Evolutionary conservation across 2,329 filamentous ascomycete species (phyloP).

Genomic region (Aspergillus versicolor): DNA sequence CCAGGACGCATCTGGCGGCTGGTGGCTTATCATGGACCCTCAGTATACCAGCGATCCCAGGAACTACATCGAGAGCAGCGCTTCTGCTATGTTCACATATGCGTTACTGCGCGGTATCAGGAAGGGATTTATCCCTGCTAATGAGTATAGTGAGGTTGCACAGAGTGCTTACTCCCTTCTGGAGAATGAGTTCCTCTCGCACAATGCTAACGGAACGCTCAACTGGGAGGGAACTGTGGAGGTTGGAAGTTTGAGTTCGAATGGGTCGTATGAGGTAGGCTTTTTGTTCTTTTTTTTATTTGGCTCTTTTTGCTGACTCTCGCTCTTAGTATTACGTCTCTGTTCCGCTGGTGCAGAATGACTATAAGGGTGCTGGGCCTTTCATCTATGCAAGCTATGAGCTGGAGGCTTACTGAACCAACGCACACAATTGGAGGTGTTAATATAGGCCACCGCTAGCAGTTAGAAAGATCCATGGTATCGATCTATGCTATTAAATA

Average conservation of each 20-base stretch:
- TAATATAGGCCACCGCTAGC: too few relatives aligned
- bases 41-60: constrained; percentile 11
- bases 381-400: constrained; percentile 21
- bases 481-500: background rate
- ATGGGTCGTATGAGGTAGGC: constrained; percentile 17
- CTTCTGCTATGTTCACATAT: constrained; percentile 17
- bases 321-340: constrained; percentile 16
- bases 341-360: constrained; percentile 15
- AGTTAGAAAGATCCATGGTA: too few relatives aligned
- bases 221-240: constrained; percentile 18
- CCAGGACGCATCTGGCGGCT: constrained; percentile 16
- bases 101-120: constrained; percentile 14
- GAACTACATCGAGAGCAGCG: constrained; percentile 20
- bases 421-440: too few relatives aligned
- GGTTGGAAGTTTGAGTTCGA: constrained; percentile 17
- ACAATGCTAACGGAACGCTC: constrained; percentile 13
- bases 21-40: constrained; percentile 17
- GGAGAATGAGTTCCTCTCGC: constrained; percentile 2
- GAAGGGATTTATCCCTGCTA: constrained; percentile 8
- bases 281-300: background rate
- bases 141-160: constrained; percentile 6
- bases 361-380: constrained; percentile 16
- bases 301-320: background rate
- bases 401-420: constrained; percentile 6
- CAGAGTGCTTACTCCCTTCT: constrained; percentile 8